These are phyloP conservation scores for Pythium oligandrum DNA, from an alignment of 352 stramenopile genomes.

Conservation along the genomic window DNA sequence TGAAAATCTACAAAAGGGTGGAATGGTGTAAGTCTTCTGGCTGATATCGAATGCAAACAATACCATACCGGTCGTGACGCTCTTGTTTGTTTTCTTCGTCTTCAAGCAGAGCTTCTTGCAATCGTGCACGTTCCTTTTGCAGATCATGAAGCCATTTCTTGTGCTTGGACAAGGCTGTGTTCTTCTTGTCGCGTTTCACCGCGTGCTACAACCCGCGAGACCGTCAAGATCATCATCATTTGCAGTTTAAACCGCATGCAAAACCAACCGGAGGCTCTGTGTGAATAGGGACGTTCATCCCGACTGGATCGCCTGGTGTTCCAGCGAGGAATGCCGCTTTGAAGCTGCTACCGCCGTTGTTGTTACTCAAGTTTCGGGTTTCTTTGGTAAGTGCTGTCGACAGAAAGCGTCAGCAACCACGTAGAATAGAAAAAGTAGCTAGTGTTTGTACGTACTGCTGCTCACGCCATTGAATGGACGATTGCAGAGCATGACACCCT, in stretches of 20 bases:
- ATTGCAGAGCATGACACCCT: conserved; percentile 95
- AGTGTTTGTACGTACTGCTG: conserved; percentile 33
- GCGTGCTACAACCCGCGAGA: conserved; percentile 33
- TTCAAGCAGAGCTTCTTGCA: conserved; percentile 77
- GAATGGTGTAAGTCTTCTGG: background rate
- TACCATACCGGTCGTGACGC: conserved; percentile 44
- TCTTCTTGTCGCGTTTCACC: conserved; percentile 87
- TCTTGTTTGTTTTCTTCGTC: conserved; percentile 70
- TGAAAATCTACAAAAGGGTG: conserved; percentile 36
- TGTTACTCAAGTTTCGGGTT: conserved; percentile 21
- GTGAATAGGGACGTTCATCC: conserved; percentile 79
- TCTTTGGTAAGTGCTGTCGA: conserved; percentile 52
- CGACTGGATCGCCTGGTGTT: conserved; percentile 60
- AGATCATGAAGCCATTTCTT: conserved; percentile 92
- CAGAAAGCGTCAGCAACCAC: background rate
- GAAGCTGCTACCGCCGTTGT: conserved; percentile 32
- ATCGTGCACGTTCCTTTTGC: conserved; percentile 84
- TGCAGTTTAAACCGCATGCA: background rate
- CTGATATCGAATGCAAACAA: background rate
- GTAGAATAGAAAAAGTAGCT: too few relatives aligned
- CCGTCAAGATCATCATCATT: background rate
- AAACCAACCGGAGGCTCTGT: conserved; percentile 50
- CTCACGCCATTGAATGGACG: conserved; percentile 88
- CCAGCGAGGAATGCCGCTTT: conserved; percentile 72
- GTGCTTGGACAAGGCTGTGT: conserved; percentile 90